Conservation (phyloP, 2,329 filamentous ascomycete species). For the Knufia petricola region DNA sequence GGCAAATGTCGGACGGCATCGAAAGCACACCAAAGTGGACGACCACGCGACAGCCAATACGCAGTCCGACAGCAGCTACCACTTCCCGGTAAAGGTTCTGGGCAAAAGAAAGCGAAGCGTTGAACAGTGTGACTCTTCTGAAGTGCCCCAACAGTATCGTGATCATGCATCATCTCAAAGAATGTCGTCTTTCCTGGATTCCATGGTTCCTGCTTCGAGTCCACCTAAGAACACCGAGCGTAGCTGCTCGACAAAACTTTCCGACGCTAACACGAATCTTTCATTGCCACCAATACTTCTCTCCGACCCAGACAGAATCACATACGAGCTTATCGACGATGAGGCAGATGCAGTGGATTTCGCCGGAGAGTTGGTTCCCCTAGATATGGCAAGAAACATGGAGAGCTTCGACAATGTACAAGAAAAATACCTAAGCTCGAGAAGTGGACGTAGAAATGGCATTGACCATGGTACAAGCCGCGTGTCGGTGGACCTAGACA, state of each 20-base stretch:
- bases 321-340: neutral
- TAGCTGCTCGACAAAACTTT: neutral
- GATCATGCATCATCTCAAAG: neutral
- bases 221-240: neutral
- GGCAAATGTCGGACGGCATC: constrained; percentile 6
- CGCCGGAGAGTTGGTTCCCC: neutral
- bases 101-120: neutral
- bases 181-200: neutral
- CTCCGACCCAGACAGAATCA: neutral
- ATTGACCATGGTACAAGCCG: neutral
- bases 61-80: neutral
- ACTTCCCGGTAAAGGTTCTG: neutral
- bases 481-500: neutral
- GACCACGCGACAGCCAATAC: neutral
- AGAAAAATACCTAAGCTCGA: neutral
- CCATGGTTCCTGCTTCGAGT: neutral
- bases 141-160: neutral
- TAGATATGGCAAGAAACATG: neutral
- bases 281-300: neutral
- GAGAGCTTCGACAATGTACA: neutral
- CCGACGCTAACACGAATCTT: neutral
- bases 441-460: neutral
- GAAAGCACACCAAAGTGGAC: neutral
- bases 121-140: neutral
- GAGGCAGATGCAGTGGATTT: too few species aligned